These are phyloP conservation scores for Trypanosoma boissoni DNA, from an alignment of 208 protist species.

Conservation along the genomic window DNA sequence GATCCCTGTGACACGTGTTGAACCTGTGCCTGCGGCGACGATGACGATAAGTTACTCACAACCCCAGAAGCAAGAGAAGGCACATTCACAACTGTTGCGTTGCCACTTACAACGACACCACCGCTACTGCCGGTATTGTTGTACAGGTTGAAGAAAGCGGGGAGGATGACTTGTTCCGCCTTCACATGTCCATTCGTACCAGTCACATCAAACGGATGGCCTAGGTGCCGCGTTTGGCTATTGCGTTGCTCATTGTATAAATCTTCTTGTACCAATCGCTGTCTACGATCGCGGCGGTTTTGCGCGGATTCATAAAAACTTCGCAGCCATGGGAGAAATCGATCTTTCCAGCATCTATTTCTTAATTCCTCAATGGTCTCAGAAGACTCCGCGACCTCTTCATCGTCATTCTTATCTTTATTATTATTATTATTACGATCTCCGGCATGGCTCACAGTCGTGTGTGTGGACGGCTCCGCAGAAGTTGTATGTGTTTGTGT, in stretches of 20 bases:
- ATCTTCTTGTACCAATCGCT: too few species aligned
- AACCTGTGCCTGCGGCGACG: too few species aligned
- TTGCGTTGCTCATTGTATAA: too few species aligned
- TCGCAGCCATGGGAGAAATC: conserved; percentile 10
- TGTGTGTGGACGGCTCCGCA: too few species aligned
- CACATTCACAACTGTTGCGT: neutral
- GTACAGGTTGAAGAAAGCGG: too few species aligned
- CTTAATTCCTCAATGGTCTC: neutral
- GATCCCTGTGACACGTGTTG: too few species aligned
- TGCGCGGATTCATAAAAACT: conserved; percentile 1
- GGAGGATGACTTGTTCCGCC: neutral
- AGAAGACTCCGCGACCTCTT: conserved; percentile 1
- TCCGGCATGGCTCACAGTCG: neutral
- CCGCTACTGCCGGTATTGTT: too few species aligned
- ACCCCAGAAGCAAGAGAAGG: neutral
- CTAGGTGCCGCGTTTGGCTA: neutral
- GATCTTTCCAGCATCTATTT: conserved; percentile 3
- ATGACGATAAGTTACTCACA: too few species aligned
- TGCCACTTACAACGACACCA: neutral
- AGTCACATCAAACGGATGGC: too few species aligned
- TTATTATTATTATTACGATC: neutral
- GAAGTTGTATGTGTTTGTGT: too few species aligned
- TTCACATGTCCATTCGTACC: too few species aligned
- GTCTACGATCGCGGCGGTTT: too few species aligned
- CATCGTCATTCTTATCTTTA: conserved; percentile 6